Base-by-base conservation (phyloP, 1,139 yeast species). In the Diutina scorzettiae region DNA sequence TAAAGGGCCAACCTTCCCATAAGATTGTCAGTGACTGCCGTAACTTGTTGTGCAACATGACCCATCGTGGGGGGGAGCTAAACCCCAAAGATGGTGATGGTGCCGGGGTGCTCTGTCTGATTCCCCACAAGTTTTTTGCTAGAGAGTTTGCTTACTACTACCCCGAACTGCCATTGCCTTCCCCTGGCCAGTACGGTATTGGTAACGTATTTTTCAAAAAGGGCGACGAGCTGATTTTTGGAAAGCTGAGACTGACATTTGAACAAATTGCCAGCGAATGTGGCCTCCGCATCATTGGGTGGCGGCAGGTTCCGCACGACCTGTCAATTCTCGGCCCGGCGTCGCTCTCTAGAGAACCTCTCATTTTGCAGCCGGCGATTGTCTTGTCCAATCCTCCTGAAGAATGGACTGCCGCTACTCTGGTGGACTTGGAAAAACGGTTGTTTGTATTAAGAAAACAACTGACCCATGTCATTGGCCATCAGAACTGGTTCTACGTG, bases 31-130 rank as follows among this genome's bases (percentile, higher is more conserved):
- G 94, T 40, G 97, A 91, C 64, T 96, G 96, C 37, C 71, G 78
- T 52, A 78, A 76, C 56, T 70, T 91, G 57, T 77, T 91, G 47
- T 89, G 97, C 69, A 91, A 91, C 64, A 91, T 91, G 97, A 84
- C 96, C 48, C 98, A 91, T 62, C 78, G 98, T 66, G 98, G 98
- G 58, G 98, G 98, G 41, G 96, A 89, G 48, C 78, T 94, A 40
- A 95, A 87, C 58, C 95, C 97, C 24, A 78, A 89, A 55, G 96
- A 91, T 58, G 98, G 98, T 63, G 98, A 91, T 60, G 98, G 98
- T 64, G 98, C 98, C 36, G 98, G 98, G 60, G 87, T 91, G 48
- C 77, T 91, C 74, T 77, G 93, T 43, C 82, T 95, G 37, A 78
- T 91, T 49, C 96, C 97, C 36, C 96, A 89, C 64, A 79, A 73